Percentiles rank a stretch among this genome's conserved stretches.
Conservation (phyloP, 164 flowering plant genomes). For the Protea cynaroides region DNA sequence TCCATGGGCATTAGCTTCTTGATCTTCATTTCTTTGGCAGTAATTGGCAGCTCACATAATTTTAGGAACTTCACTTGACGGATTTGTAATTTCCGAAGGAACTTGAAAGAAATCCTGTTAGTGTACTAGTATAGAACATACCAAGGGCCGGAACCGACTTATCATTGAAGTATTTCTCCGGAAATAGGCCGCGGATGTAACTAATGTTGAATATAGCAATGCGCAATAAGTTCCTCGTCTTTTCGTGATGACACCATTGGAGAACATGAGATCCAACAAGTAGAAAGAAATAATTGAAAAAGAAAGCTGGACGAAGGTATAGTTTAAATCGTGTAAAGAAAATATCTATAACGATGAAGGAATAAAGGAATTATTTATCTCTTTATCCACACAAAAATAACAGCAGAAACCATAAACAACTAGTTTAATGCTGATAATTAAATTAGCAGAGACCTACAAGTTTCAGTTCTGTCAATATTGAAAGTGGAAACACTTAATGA, state of each 20-base stretch:
- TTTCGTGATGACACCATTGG: slow-evolving; percentile 4
- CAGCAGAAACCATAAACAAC: not conserved
- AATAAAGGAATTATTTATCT: no score
- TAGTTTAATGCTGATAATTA: no score
- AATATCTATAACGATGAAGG: no score
- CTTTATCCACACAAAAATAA: not conserved
- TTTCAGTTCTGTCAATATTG: not conserved
- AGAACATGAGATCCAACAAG: not conserved
- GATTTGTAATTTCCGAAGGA: not conserved
- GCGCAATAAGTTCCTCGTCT: slow-evolving; percentile 92
- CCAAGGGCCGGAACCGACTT: slow-evolving; percentile 93
- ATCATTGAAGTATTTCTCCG: slow-evolving; percentile 89
- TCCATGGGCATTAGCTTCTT: slow-evolving; percentile 97
- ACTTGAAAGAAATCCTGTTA: not conserved
- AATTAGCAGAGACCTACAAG: not conserved
- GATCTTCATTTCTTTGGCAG: slow-evolving; percentile 97
- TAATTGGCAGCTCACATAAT: slow-evolving; percentile 2
- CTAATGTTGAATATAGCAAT: slow-evolving; percentile 95
- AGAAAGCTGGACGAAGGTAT: no score
- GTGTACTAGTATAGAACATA: slow-evolving; percentile 15
- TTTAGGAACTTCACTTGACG: not conserved
- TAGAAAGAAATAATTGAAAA: not conserved
- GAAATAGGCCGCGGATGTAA: slow-evolving; percentile 92
- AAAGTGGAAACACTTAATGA: not conserved
- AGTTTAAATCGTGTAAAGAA: no score